Percentiles rank a stretch among this genome's conserved stretches.
Evolutionary conservation across 305 asterid genomes (phyloP).

Genomic region (Rubia peregrina): DNA sequence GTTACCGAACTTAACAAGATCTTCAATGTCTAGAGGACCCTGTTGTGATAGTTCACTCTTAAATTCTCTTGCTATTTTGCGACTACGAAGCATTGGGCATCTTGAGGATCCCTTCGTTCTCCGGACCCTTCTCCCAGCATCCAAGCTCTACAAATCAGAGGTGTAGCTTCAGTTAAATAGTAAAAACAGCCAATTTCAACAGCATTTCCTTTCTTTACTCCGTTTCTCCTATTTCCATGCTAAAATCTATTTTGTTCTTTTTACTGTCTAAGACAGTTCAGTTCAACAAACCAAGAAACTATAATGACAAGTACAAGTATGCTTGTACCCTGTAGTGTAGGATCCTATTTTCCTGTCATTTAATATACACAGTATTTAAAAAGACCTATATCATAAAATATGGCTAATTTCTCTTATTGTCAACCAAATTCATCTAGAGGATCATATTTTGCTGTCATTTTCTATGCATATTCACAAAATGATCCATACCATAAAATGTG

Average conservation of each 20-base stretch:
- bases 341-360: neutral
- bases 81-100: slow-evolving; percentile 76
- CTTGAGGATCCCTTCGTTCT: slow-evolving; percentile 50
- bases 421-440: neutral
- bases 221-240: neutral
- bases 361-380: neutral
- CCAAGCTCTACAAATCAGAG: slow-evolving; percentile 49
- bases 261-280: neutral
- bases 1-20: slow-evolving; percentile 73
- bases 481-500: neutral
- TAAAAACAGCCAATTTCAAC: neutral
- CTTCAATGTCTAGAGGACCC: slow-evolving; percentile 92
- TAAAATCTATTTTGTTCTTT: neutral
- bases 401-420: neutral
- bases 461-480: neutral
- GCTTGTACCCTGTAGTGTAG: neutral
- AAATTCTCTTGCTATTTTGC: slow-evolving; percentile 49
- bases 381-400: neutral
- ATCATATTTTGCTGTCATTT: neutral
- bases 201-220: neutral
- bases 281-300: neutral
- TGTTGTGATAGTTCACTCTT: slow-evolving; percentile 42
- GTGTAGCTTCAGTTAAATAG: slow-evolving; percentile 22
- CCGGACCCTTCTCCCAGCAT: slow-evolving; percentile 47
- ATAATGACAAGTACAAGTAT: no score